Percentiles rank a stretch among this genome's conserved stretches.
Evolutionary conservation across 1,139 yeast species (phyloP).

Genomic region (Pichia norvegensis): DNA sequence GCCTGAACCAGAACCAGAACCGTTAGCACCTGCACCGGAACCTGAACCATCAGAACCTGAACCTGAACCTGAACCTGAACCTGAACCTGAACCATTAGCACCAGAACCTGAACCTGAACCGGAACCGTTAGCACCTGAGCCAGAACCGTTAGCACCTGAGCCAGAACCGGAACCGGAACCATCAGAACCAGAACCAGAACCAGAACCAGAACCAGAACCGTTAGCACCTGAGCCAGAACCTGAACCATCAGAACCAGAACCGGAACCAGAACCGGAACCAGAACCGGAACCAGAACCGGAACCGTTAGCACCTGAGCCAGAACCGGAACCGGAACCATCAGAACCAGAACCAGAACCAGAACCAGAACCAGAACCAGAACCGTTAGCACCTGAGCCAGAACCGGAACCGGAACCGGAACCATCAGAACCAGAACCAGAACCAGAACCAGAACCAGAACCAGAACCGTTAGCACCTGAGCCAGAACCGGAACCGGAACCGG

Average conservation of each 20-base stretch:
- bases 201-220: not conserved
- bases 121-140: not conserved
- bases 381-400: no score
- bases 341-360: not conserved
- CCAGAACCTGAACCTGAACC: not conserved
- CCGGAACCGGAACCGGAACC: not conserved
- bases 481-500: not conserved
- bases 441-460: not conserved
- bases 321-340: not conserved
- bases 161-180: not conserved
- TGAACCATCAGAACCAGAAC: not conserved
- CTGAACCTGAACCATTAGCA: not conserved
- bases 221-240: not conserved
- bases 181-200: not conserved
- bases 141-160: not conserved
- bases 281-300: not conserved
- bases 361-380: not conserved
- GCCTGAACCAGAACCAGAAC: not conserved
- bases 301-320: not conserved
- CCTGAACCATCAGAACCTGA: not conserved
- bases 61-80: not conserved
- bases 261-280: not conserved
- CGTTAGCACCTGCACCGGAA: not conserved
- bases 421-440: not conserved
- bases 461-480: not conserved